Evolutionary conservation across 1,284 basidiomycete species (phyloP).

Genomic region (Ceratobasidium sp.): DNA sequence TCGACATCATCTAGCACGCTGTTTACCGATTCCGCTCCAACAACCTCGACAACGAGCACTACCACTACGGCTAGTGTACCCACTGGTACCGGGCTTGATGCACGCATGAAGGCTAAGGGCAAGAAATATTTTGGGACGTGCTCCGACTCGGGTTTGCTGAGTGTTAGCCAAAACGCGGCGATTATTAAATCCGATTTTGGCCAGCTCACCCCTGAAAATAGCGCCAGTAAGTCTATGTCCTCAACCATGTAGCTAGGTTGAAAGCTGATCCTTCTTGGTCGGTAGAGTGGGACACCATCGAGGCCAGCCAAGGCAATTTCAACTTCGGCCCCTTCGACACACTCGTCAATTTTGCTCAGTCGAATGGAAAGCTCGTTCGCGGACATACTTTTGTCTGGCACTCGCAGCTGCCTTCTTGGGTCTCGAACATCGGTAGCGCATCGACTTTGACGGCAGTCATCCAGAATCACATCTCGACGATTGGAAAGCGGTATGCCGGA

Average conservation of each 20-base stretch:
- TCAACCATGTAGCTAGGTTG: background rate
- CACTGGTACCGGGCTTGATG: constrained; percentile 52
- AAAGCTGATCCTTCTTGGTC: background rate
- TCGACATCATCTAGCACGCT: no score
- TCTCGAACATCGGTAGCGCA: constrained; percentile 50
- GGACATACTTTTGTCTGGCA: constrained; percentile 67
- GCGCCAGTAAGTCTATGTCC: constrained; percentile 54
- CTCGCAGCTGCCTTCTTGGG: constrained; percentile 65
- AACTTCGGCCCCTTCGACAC: constrained; percentile 61
- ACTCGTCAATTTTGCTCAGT: constrained; percentile 64
- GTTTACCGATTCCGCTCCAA: no score
- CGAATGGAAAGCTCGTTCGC: constrained; percentile 64
- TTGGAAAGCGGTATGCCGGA: constrained; percentile 61
- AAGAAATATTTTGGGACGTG: constrained; percentile 54
- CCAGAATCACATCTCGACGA: constrained; percentile 61
- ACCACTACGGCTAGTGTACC: constrained; percentile 44
- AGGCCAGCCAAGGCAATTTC: constrained; percentile 57
- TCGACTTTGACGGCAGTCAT: constrained; percentile 55
- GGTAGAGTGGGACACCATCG: constrained; percentile 47
- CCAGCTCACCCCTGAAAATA: constrained; percentile 59
- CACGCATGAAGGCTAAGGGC: constrained; percentile 54
- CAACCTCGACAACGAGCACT: constrained; percentile 22
- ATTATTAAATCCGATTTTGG: constrained; percentile 58
- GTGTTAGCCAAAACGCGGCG: constrained; percentile 56
- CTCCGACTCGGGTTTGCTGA: constrained; percentile 42